Evolutionary conservation across 2,329 filamentous ascomycete genomes (phyloP).

Genomic region (Sclerotinia spermophila): DNA sequence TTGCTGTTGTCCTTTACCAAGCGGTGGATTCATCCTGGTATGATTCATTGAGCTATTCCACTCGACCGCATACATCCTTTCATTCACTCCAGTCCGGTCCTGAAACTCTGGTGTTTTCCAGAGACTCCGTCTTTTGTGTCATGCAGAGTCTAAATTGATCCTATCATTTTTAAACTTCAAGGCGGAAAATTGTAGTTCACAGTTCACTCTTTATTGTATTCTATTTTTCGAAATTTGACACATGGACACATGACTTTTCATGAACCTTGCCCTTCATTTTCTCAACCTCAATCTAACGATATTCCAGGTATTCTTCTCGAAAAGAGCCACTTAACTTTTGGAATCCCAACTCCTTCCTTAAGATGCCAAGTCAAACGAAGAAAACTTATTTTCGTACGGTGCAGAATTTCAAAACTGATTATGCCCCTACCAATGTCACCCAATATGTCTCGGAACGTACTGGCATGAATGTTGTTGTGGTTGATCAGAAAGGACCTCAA

Average conservation of each 20-base stretch:
- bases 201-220: too few species aligned
- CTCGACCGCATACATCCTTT: neutral
- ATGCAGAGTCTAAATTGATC: too few species aligned
- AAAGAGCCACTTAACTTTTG: neutral
- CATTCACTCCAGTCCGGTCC: neutral
- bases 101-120: neutral
- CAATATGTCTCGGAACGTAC: constrained; percentile 96
- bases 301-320: neutral
- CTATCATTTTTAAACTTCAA: neutral
- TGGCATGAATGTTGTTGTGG: constrained; percentile 90
- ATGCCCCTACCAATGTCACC: constrained; percentile 81
- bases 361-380: constrained; percentile 52
- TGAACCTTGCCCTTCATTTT: neutral
- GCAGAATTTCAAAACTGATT: constrained; percentile 83
- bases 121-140: neutral
- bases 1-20: constrained; percentile 27
- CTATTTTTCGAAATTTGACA: neutral
- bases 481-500: constrained; percentile 92
- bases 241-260: neutral
- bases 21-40: constrained; percentile 25
- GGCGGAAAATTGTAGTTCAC: neutral
- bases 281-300: neutral
- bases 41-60: constrained; percentile 11
- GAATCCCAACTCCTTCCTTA: constrained; percentile 29
- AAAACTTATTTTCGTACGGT: constrained; percentile 72